Percentiles rank a stretch among this genome's conserved stretches.
Evolutionary conservation across 1,139 yeast genomes (phyloP).

Genomic region (Zygosaccharomyces pseudobailii): DNA sequence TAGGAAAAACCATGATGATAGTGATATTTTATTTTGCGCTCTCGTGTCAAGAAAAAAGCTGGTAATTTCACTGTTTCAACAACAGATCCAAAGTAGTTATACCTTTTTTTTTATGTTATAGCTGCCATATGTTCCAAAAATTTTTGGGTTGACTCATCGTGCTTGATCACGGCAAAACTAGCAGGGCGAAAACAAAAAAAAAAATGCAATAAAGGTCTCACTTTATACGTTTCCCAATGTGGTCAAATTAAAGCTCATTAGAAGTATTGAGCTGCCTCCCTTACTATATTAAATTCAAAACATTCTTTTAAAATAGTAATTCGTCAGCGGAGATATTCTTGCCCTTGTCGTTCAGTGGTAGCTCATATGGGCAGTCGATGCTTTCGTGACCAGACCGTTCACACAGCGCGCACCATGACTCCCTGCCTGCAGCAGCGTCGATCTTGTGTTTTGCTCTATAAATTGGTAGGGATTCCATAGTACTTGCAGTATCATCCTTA

Average conservation of each 20-base stretch:
- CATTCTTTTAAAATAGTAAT: constrained; percentile 5
- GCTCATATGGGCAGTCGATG: constrained; percentile 78
- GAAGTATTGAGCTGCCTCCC: no score
- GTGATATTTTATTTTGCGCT: background rate
- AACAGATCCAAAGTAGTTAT: background rate
- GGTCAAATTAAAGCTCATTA: no score
- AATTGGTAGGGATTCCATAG: constrained; percentile 45
- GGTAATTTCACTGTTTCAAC: background rate
- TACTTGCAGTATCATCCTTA: constrained; percentile 20
- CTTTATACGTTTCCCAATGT: background rate
- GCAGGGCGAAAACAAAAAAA: background rate
- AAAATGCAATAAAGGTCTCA: constrained; percentile 1
- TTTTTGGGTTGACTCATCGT: constrained; percentile 4
- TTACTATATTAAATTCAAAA: no score
- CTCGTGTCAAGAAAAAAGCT: background rate
- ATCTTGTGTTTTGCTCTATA: constrained; percentile 45
- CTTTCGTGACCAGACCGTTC: constrained; percentile 87
- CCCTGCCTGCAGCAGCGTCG: constrained; percentile 73
- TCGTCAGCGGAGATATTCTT: constrained; percentile 4
- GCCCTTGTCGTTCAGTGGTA: constrained; percentile 4
- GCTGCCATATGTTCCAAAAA: background rate
- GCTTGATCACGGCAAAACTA: background rate
- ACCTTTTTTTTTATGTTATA: background rate
- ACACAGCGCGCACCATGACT: constrained; percentile 87
- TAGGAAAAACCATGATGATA: constrained; percentile 25